Evolutionary conservation across 2,329 filamentous ascomycete species (phyloP).

Genomic region (Penicillium rolfsii): DNA sequence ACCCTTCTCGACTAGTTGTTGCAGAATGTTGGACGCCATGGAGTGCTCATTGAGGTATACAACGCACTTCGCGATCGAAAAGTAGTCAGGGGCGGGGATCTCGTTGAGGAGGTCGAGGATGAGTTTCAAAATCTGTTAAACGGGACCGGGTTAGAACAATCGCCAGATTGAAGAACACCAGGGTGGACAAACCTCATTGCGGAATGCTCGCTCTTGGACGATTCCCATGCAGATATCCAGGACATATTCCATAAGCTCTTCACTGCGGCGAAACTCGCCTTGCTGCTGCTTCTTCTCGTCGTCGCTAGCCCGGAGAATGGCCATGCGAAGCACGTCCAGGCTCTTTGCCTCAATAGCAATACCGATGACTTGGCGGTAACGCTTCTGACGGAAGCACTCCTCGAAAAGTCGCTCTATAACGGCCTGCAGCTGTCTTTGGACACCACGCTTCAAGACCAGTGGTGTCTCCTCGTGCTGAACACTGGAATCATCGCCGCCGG

Average conservation of each 20-base stretch:
- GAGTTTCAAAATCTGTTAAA: conserved; percentile 73
- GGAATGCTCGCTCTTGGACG: conserved; percentile 87
- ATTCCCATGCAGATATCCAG: conserved; percentile 97
- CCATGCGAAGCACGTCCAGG: conserved; percentile 79
- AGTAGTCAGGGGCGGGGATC: conserved; percentile 91
- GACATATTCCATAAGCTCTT: conserved; percentile 96
- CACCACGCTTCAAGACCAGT: conserved; percentile 71
- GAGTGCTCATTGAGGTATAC: conserved; percentile 93
- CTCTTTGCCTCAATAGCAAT: conserved; percentile 96
- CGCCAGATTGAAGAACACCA: not conserved
- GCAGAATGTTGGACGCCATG: conserved; percentile 84
- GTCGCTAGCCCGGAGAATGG: conserved; percentile 86
- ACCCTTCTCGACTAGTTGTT: conserved; percentile 76
- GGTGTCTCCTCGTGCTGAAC: conserved; percentile 59
- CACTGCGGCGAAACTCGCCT: conserved; percentile 64
- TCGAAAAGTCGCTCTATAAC: conserved; percentile 91
- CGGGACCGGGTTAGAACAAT: conserved; percentile 4
- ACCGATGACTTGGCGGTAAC: conserved; percentile 93
- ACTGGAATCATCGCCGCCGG: conserved; percentile 60
- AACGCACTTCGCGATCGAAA: conserved; percentile 96
- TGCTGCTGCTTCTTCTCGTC: conserved; percentile 73
- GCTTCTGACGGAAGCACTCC: conserved; percentile 79
- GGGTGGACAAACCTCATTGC: conserved; percentile 61
- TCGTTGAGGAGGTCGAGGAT: conserved; percentile 96
- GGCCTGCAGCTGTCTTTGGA: conserved; percentile 76